Evolutionary conservation across 257 asterid genomes (phyloP), one percentile per base, ranked within the genome.

Genomic region (Eustoma russellianum): DNA sequence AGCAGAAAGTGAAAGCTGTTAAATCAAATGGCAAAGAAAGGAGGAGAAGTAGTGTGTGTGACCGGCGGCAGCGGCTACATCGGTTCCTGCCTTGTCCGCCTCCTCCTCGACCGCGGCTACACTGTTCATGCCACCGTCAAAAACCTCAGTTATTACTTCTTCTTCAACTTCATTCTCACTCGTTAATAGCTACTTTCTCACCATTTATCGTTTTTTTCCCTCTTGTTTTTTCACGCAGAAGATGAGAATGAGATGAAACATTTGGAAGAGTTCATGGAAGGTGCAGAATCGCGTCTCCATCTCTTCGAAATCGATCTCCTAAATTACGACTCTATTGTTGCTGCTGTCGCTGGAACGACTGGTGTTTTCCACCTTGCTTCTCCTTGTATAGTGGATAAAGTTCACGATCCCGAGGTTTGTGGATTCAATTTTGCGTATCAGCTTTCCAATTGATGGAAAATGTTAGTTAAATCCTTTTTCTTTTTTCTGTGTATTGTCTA

Each of bases 21-120:
- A 5, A 38, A 14, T 48, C 17, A 40, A 52, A 78, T 79, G 85
- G 76, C 63, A 35, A 53, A 40, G 7, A 56, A 48, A 52, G 70
- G 59, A 62, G 75, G 76, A 47, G 85, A 85, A 66, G 76, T 66
- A 24, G 93, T 82, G 13, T 88, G 94, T 59, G 95, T 88, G 0
- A 85, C 97, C 5, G 95, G 97, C 28, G 97, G 80, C 67, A 88
- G 93, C 71, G 97, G 95, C 66, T 80, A 13, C 68, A 88, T 88
- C 28, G 97, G 97, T 30, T 78, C 96, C 5, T 82, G 77, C 70
- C 66, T 90, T 53, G 79, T 90, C 34, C 72, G 74, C 34, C 83
- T 75, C 53, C 97, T 90, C 53, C 93, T 90, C 65, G 69, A 61
- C 34, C 96, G 96, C 50, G 93, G 95, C 66, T 90, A 90, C 79